Evolutionary conservation across 306 rosid genomes (phyloP), one percentile per base, ranked within the genome.

Genomic region (Prunus persica): DNA sequence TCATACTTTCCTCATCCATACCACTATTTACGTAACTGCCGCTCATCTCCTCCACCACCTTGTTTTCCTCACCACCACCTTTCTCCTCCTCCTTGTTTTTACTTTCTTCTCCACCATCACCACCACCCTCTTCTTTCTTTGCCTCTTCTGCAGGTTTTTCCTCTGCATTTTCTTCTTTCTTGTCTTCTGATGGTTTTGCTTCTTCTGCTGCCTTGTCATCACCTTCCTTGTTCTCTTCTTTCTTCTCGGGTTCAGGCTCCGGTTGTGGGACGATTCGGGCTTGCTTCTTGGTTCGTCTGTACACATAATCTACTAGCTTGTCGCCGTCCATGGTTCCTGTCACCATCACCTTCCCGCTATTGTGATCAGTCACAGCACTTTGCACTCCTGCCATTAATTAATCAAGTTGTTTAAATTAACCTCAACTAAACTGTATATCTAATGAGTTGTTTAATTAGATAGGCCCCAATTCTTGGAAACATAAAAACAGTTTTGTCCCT

Each of bases 261-360:
- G 93, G 96, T 56, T 89, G 93, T 1, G 93, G 97, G 3, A 90
- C 88, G 55, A 93, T 93, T 54, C 83, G 84, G 51, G 97, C 98
- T 81, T 88, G 97, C 78, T 93, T 93, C 79, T 84, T 91, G 45
- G 98, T 93, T 72, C 96, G 82, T 80, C 94, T 86, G 14, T 93
- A 90, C 2, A 93, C 96, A 66, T 93, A 93, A 2, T 91, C 96
- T 19, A 93, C 98, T 56, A 93, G 89, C 85, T 90, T 88, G 69
- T 88, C 78, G 68, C 83, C 97, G 77, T 93, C 94, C 96, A 93
- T 93, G 4, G 91, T 91, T 19, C 98, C 97, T 12, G 87, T 91
- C 76, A 91, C 97, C 1, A 52, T 73, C 65, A 93, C 97, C 82
- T 90, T 93, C 57, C 96, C 97, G 32, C 89, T 87, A 45, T 79